Percentiles rank a stretch among this genome's conserved stretches.
Conservation (phyloP, 1,139 yeast species). For the Diutina neorugosa region DNA sequence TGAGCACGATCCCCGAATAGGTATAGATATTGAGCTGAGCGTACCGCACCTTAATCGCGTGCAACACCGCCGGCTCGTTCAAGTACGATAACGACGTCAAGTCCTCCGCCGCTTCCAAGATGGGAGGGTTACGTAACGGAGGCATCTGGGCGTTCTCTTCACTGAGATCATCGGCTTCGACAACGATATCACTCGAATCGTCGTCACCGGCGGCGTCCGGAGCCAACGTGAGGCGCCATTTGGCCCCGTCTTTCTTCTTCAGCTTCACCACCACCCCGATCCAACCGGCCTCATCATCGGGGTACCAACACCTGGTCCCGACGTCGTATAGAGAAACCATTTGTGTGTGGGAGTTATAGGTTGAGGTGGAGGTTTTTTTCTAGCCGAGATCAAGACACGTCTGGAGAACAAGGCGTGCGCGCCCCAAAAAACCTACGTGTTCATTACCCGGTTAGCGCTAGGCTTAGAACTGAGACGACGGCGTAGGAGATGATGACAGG, state of each 20-base stretch:
- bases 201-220: conserved; percentile 38
- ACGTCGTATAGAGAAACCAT: conserved; percentile 3
- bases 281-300: conserved; percentile 84
- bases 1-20: conserved; percentile 91
- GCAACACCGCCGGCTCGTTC: conserved; percentile 93
- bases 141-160: conserved; percentile 54
- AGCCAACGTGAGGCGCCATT: conserved; percentile 45
- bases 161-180: conserved; percentile 37
- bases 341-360: background rate
- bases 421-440: background rate
- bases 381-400: background rate
- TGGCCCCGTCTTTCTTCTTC: conserved; percentile 36
- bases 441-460: background rate
- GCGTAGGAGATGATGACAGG: too few species aligned
- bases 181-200: conserved; percentile 29
- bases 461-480: too few species aligned
- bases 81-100: conserved; percentile 82
- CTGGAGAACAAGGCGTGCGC: background rate
- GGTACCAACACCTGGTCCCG: conserved; percentile 78
- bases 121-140: conserved; percentile 85
- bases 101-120: conserved; percentile 89
- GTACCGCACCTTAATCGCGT: conserved; percentile 85
- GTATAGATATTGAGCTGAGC: conserved; percentile 86
- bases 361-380: background rate
- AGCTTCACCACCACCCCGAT: conserved; percentile 70